Evolutionary conservation across 2,329 filamentous ascomycete species (phyloP), one percentile per base, ranked within the genome.

Genomic region (Hypoxylon sp.): DNA sequence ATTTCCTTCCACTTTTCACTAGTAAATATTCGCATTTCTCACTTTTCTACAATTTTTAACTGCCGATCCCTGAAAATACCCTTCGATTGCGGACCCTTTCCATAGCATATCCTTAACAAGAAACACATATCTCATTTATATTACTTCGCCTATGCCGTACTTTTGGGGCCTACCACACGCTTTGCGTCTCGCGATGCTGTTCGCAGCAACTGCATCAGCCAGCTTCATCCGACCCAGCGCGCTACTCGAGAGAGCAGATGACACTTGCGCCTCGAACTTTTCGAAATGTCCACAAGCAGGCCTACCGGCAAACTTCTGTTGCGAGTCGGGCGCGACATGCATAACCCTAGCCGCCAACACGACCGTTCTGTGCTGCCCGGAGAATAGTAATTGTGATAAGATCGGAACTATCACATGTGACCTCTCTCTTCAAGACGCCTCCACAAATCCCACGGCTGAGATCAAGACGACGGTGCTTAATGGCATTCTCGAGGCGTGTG

Each of bases 291-390:
- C 84, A 23, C 75, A 77, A 58, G 65, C 79, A 27, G 81, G 80
- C 29, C 82, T 92, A 21, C 89, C 90, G 1, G 81, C 80, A 54
- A 82, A 85, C 75, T 92, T 94, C 75, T 93, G 91, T 81, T 94
- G 91, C 74, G 78, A 84, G 2, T 65, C 78, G 27, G 78, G 76
- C 16, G 80, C 83, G 5, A 82, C 75, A 2, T 94, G 91, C 78
- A 80, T 87, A 41, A 72, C 83, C 1, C 83, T 94, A 48, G 89
- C 89, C 9, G 86, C 81, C n/a, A 80, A 83, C 46, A 90, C 89
- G 5, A 91, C 90, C 0, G 83, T 90, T 12, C 80, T 94, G 51
- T 94, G 91, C 81, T 94, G 91, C 74, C 91, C 91, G 1, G 69
- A 77, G 1, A 86, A 83, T 34, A 73, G 72, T 34, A 81, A 83